These are phyloP conservation scores for Penicillium tannophilum DNA, from an alignment of 495 filamentous ascomycete species.

Conservation along the genomic window DNA sequence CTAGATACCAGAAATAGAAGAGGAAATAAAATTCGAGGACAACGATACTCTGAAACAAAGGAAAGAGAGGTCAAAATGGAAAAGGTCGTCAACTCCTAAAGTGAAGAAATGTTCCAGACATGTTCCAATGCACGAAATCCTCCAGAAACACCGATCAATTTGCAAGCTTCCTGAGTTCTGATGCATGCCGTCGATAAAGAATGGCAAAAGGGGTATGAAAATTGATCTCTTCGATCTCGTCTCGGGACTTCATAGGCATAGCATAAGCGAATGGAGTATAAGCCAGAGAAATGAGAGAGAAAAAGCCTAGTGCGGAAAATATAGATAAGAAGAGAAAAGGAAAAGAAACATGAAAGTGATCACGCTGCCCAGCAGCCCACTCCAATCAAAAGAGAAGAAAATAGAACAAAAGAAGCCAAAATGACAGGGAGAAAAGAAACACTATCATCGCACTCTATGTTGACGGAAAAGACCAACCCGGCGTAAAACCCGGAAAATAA, in stretches of 20 bases:
- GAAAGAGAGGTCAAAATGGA: constrained; percentile 8
- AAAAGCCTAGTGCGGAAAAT: neutral
- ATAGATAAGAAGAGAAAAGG: constrained; percentile 22
- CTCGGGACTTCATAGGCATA: neutral
- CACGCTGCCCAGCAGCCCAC: constrained; percentile 19
- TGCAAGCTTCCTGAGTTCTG: constrained; percentile 4
- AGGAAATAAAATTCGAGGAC: constrained; percentile 3
- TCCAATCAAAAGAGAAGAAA: neutral
- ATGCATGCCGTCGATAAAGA: constrained; percentile 2
- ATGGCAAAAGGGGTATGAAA: neutral
- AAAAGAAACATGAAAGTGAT: neutral
- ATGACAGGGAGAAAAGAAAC: neutral
- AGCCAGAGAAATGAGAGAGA: constrained; percentile 6
- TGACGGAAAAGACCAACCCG: constrained; percentile 38
- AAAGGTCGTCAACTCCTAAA: neutral
- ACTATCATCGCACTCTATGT: constrained; percentile 18
- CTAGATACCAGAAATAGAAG: constrained; percentile 16
- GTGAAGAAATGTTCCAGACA: constrained; percentile 18
- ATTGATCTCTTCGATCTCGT: neutral
- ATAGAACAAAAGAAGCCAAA: neutral
- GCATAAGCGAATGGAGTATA: neutral
- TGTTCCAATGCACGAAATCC: constrained; percentile 5
- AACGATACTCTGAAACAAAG: constrained; percentile 5
- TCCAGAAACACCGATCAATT: constrained; percentile 6
- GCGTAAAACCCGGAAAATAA: constrained; percentile 30